phyloP scores from a whole-genome alignment of 2,329 filamentous ascomycete genomes.

The Aspergillus fijiensis region DNA sequence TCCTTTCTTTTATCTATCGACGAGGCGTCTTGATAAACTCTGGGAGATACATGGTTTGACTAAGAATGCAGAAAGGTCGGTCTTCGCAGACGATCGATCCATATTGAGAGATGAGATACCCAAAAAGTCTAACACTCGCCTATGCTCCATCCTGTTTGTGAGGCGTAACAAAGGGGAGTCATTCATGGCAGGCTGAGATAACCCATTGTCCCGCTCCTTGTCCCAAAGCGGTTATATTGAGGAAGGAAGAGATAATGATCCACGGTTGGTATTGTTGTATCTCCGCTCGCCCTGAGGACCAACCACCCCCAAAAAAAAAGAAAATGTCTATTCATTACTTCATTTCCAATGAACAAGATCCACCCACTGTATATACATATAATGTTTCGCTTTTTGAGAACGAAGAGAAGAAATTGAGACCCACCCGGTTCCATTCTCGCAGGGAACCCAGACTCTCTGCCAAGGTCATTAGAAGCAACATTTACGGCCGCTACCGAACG shows the following conservation, averaged over 20 bases:
- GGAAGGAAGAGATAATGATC: slow-evolving; percentile 20
- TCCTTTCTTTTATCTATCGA: slow-evolving; percentile 18
- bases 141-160: not conserved
- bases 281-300: not conserved
- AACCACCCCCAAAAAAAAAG: not conserved
- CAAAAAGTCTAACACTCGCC: not conserved
- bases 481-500: not conserved
- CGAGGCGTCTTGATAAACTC: slow-evolving; percentile 1
- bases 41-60: not conserved
- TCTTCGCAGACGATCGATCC: not conserved
- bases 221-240: slow-evolving; percentile 27
- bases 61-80: not conserved
- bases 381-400: not conserved
- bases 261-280: slow-evolving; percentile 22
- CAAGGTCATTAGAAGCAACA: not conserved
- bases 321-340: slow-evolving; percentile 9
- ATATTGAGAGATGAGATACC: not conserved
- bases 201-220: not conserved
- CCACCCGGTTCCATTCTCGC: not conserved
- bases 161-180: not conserved
- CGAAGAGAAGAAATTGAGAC: not conserved
- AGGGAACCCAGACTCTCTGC: not conserved
- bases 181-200: not conserved
- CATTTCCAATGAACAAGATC: slow-evolving; percentile 10
- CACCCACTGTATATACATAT: slow-evolving; percentile 2